These are phyloP conservation scores for Entomortierella lignicola DNA, from an alignment of 192 early-diverging fungal species.

Conservation along the genomic window DNA sequence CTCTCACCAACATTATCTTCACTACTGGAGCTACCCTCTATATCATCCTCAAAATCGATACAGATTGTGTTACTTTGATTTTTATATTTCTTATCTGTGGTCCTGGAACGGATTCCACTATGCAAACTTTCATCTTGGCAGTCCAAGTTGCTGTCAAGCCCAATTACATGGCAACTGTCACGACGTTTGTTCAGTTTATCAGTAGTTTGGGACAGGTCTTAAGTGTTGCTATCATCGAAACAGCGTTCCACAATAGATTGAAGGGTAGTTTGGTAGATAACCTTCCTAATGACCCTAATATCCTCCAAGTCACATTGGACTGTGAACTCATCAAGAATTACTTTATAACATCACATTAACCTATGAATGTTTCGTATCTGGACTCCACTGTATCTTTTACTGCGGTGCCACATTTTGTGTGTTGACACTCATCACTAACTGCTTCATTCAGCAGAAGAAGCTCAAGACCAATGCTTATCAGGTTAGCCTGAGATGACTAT, in stretches of 20 bases:
- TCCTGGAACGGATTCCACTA: conserved; percentile 65
- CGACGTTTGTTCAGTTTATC: conserved; percentile 62
- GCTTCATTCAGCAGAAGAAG: conserved; percentile 49
- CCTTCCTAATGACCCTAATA: conserved; percentile 9
- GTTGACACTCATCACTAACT: conserved; percentile 30
- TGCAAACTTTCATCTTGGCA: conserved; percentile 61
- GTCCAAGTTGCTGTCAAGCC: conserved; percentile 56
- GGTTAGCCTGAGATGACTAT: conserved; percentile 37
- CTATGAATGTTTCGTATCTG: conserved; percentile 26
- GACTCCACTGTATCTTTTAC: conserved; percentile 38
- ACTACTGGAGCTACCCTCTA: conserved; percentile 67
- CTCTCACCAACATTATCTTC: conserved; percentile 62
- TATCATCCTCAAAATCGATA: conserved; percentile 62
- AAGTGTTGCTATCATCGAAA: conserved; percentile 61
- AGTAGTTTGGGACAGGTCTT: conserved; percentile 67
- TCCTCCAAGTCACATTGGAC: conserved; percentile 12
- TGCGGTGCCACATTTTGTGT: conserved; percentile 31
- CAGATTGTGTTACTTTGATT: conserved; percentile 59
- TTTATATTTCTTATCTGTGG: conserved; percentile 66
- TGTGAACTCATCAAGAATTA: conserved; percentile 1
- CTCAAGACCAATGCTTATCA: conserved; percentile 54
- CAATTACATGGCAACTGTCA: conserved; percentile 65
- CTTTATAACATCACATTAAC: conserved; percentile 8
- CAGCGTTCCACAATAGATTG: conserved; percentile 47
- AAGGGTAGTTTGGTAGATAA: not conserved